phyloP scores from a whole-genome alignment of 2,329 filamentous ascomycete genomes.

The Thielaviopsis ethacetica region DNA sequence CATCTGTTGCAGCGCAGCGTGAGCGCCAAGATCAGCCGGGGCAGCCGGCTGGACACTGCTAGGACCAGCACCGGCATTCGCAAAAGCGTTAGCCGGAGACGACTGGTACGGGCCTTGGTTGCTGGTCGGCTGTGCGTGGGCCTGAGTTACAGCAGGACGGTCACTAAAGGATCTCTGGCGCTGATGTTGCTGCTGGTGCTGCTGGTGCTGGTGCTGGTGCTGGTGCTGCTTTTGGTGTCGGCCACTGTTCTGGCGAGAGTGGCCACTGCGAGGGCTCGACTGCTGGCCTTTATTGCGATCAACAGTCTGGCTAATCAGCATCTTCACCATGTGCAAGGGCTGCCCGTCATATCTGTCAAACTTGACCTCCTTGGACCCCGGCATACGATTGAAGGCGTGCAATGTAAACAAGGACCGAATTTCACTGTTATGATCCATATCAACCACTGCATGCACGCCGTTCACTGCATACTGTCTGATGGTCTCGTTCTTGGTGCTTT shows the following conservation, averaged over 20 bases:
- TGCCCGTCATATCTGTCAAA: background rate
- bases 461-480: background rate
- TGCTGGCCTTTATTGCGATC: background rate
- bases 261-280: background rate
- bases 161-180: background rate
- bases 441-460: background rate
- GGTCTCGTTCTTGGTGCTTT: background rate
- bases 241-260: background rate
- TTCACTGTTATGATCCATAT: background rate
- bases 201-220: background rate
- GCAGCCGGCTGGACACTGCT: background rate
- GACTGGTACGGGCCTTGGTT: background rate
- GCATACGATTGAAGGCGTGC: background rate
- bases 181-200: background rate
- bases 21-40: background rate
- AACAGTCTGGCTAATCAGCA: background rate
- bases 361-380: background rate
- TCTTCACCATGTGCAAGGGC: background rate
- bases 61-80: background rate
- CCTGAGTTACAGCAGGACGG: background rate
- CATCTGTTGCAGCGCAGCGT: background rate
- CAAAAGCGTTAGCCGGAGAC: background rate
- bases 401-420: background rate
- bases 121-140: background rate
- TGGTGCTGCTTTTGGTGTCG: background rate